Conservation (phyloP, 306 rosid species). For the Carpinus fangiana region DNA sequence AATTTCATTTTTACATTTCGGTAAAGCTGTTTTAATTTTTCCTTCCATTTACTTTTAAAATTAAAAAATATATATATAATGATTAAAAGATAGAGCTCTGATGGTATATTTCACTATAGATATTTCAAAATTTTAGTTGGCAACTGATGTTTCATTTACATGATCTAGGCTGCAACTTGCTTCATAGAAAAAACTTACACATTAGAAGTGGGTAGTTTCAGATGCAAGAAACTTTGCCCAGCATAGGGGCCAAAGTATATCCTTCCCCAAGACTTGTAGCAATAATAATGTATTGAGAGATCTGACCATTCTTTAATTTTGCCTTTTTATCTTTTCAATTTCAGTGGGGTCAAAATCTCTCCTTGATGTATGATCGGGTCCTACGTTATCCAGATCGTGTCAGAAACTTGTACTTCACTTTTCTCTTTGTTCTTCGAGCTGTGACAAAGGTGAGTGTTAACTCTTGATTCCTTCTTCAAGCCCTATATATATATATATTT, state of each 20-base stretch:
- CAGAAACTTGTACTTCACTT: constrained; percentile 87
- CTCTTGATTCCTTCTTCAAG: constrained; percentile 2
- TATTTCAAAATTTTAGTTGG: neutral
- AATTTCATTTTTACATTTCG: neutral
- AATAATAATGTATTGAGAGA: constrained; percentile 2
- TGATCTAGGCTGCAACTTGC: neutral
- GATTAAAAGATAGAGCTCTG: neutral
- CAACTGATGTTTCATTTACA: neutral
- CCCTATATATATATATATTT: no score
- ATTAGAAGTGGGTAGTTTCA: neutral
- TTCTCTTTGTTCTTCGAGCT: constrained; percentile 93
- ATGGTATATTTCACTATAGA: neutral
- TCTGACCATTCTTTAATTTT: constrained; percentile 27
- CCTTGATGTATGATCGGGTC: constrained; percentile 78
- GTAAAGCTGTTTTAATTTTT: neutral
- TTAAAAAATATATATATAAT: neutral
- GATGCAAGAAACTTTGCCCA: neutral
- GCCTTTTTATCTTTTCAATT: constrained; percentile 18
- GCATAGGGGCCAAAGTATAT: neutral
- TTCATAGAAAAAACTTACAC: neutral
- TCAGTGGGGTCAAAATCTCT: constrained; percentile 91
- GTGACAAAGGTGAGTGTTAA: constrained; percentile 75
- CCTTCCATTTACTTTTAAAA: neutral
- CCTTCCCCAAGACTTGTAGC: neutral
- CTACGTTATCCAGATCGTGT: constrained; percentile 87